Evolutionary conservation across 305 asterid species (phyloP), one percentile per base, ranked within the genome.

Genomic region (Vinca major): DNA sequence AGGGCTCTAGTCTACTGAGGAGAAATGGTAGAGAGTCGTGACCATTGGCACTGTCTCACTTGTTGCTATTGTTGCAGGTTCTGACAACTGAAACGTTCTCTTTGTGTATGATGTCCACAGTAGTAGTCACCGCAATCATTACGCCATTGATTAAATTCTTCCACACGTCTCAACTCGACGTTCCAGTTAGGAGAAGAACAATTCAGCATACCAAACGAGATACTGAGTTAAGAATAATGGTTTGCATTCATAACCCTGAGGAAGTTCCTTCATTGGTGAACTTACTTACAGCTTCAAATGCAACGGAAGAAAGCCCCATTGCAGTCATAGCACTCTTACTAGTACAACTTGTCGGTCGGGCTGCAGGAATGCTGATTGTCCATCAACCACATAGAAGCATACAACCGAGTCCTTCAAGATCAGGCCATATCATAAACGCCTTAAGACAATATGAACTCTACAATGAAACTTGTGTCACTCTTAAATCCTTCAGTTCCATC

Each of bases 211-310:
- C 81, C 3, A 83, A 78, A 60, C 81, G 77, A 0, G 85, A 82
- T 2, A 44, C 73, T 0, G 97, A 86, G 85, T 81, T 91, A 7
- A 72, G 96, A 36, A 73, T 89, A 69, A 37, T 87, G 40, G 79
- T 86, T 11, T 84, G 93, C 80, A 80, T 87, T 67, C 84, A 85
- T 8, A 61, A 80, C 81, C 86, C 83, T 66, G 93, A 91, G 10
- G 77, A 55, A 17, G 82, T 87, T 0, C 91, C 95, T 2, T 71
- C 82, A 0, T 71, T 87, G 61, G 57, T 91, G 13, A 84, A 89
- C 82, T 45, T 91, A 5, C 91, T 89, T 0, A 93, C 87, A 52
- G 93, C 86, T 26, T 87, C 96, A 4, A 33, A 82, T 33, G 86
- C 97, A 0, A 82, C 88, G 0, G 83, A 87, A 53, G 64, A 71